A percentile compares a stretch with the other conserved stretches of the same genome.
phyloP scores from a whole-genome alignment of 116 monocot species.

The Iris pallida region DNA sequence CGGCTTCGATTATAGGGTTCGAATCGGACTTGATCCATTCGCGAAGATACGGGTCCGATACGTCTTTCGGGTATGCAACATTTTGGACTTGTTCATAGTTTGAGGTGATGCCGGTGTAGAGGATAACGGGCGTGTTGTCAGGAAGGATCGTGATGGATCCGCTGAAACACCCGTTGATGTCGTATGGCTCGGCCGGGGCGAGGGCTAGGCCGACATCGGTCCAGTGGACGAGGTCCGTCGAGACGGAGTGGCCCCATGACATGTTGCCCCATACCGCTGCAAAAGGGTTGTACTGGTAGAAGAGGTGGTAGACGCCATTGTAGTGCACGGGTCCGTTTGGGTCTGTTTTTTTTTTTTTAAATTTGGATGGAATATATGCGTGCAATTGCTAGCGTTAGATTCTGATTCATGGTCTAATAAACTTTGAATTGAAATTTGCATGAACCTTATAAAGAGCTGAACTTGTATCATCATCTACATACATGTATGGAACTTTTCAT shows the following conservation, averaged over 20 bases:
- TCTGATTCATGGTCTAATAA: neutral
- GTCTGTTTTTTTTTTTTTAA: neutral
- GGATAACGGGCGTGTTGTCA: slow-evolving; percentile 15
- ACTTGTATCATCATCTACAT: too few species aligned
- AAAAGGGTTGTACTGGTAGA: slow-evolving; percentile 73
- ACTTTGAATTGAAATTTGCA: neutral
- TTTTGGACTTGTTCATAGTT: slow-evolving; percentile 24
- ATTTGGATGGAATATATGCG: too few species aligned
- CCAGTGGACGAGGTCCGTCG: slow-evolving; percentile 61
- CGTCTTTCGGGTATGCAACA: slow-evolving; percentile 31
- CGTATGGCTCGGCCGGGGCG: slow-evolving; percentile 33
- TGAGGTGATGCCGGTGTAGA: slow-evolving; percentile 32
- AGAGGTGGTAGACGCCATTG: slow-evolving; percentile 69
- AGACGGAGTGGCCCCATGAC: slow-evolving; percentile 55
- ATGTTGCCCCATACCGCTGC: slow-evolving; percentile 54
- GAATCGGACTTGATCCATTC: slow-evolving; percentile 39
- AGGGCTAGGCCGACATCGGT: slow-evolving; percentile 21
- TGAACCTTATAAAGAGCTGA: too few species aligned
- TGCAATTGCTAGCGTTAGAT: slow-evolving; percentile 11
- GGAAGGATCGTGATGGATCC: slow-evolving; percentile 59
- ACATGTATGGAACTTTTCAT: too few species aligned
- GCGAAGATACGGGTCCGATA: slow-evolving; percentile 32
- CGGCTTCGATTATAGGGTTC: slow-evolving; percentile 30
- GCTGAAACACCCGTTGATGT: slow-evolving; percentile 59
- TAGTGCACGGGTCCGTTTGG: slow-evolving; percentile 44